phyloP scores from a whole-genome alignment of 2,329 filamentous ascomycete species.

The Chrysosporium queenslandicum region DNA sequence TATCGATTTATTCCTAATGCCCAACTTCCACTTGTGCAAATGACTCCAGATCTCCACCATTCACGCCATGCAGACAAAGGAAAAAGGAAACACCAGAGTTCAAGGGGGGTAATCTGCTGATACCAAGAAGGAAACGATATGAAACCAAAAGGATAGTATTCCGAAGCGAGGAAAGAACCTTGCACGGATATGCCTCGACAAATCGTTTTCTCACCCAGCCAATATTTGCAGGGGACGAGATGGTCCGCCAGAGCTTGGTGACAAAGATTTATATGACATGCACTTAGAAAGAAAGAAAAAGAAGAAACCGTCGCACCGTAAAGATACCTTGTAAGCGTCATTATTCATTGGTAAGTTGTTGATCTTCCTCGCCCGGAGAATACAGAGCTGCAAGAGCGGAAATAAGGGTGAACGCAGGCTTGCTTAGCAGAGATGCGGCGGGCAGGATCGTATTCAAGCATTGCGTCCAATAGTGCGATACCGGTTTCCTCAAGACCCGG shows the following conservation, averaged over 20 bases:
- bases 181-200: not conserved
- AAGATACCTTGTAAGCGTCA: slow-evolving; percentile 7
- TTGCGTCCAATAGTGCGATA: slow-evolving; percentile 45
- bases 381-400: slow-evolving; percentile 45
- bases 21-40: slow-evolving; percentile 6
- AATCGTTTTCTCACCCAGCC: not conserved
- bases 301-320: slow-evolving; percentile 3
- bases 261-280: slow-evolving; percentile 3
- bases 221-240: not conserved
- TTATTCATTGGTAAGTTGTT: slow-evolving; percentile 33
- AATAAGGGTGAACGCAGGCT: slow-evolving; percentile 75
- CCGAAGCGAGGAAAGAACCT: not conserved
- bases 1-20: slow-evolving; percentile 1
- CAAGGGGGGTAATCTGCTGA: slow-evolving; percentile 1
- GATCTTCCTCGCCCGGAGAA: slow-evolving; percentile 38
- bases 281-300: not conserved
- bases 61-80: slow-evolving; percentile 9
- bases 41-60: slow-evolving; percentile 9
- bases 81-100: not conserved
- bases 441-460: slow-evolving; percentile 81
- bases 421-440: slow-evolving; percentile 83
- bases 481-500: slow-evolving; percentile 58
- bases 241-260: not conserved
- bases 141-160: slow-evolving; percentile 3
- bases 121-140: slow-evolving; percentile 2